Conservation (phyloP, 2,329 filamentous ascomycete species). For the Lachnellula hyalina region DNA sequence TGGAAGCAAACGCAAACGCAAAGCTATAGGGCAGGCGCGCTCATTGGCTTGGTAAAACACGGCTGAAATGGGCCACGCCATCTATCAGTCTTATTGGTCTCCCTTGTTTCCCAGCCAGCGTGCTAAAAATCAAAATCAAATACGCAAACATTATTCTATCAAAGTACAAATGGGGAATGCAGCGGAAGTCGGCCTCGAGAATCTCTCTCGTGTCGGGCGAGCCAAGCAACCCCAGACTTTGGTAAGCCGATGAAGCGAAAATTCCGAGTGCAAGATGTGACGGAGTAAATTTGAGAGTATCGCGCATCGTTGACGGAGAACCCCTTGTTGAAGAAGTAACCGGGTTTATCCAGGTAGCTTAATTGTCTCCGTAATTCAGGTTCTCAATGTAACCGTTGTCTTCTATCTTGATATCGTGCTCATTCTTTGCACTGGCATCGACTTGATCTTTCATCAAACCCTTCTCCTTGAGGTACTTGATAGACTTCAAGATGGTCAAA, state of each 20-base stretch:
- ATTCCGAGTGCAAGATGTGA: not conserved
- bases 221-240: not conserved
- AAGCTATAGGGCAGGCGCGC: not conserved
- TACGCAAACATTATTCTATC: conserved; percentile 1
- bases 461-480: conserved; percentile 56
- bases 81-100: not conserved
- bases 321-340: not conserved
- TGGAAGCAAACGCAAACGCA: not conserved
- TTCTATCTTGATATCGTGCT: conserved; percentile 18
- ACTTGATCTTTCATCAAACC: conserved; percentile 31
- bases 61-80: not conserved
- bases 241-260: not conserved
- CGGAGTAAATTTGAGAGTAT: not conserved
- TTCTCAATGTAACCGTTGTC: conserved; percentile 24
- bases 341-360: conserved; percentile 6
- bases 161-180: conserved; percentile 8
- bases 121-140: not conserved
- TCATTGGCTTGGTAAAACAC: not conserved
- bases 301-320: not conserved
- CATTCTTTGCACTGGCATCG: conserved; percentile 21
- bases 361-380: conserved; percentile 26
- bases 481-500: conserved; percentile 58
- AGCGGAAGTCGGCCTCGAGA: not conserved
- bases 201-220: not conserved
- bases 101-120: not conserved